Evolutionary conservation across 495 filamentous ascomycete genomes (phyloP).

Genomic region (Penicillium salamii): DNA sequence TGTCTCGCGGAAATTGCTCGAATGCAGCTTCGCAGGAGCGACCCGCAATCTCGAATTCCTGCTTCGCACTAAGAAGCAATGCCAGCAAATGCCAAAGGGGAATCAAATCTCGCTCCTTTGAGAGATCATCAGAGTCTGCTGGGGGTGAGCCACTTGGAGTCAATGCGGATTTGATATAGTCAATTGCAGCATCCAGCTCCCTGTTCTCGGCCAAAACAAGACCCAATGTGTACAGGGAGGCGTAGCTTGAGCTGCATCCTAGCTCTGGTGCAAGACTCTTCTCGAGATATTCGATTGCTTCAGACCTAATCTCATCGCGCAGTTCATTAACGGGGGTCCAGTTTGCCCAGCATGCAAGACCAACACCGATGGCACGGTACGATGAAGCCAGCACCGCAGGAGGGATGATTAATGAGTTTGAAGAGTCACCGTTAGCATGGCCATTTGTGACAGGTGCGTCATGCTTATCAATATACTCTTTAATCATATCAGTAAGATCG

Average conservation of each 20-base stretch:
- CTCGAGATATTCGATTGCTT: constrained; percentile 70
- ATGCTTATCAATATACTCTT: constrained; percentile 59
- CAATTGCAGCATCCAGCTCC: constrained; percentile 72
- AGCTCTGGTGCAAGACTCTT: constrained; percentile 65
- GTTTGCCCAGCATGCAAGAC: constrained; percentile 80
- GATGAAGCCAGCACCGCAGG: constrained; percentile 58
- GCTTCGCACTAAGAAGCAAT: constrained; percentile 77
- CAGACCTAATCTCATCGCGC: constrained; percentile 64
- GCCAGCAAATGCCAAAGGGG: constrained; percentile 79
- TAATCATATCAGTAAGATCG: constrained; percentile 60
- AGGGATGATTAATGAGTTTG: constrained; percentile 40
- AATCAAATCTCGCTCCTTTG: constrained; percentile 41
- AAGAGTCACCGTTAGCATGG: constrained; percentile 26
- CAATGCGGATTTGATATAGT: constrained; percentile 65
- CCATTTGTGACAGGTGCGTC: constrained; percentile 32
- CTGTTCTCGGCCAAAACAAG: constrained; percentile 76
- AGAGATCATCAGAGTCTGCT: constrained; percentile 23
- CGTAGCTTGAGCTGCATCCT: constrained; percentile 58
- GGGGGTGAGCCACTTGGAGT: constrained; percentile 31
- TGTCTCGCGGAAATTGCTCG: constrained; percentile 67
- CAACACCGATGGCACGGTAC: constrained; percentile 78
- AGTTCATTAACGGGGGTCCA: constrained; percentile 69
- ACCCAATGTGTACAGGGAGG: constrained; percentile 76
- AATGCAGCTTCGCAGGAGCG: constrained; percentile 85
- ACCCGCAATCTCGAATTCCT: constrained; percentile 77